Percentiles rank a stretch among this genome's conserved stretches.
Conservation (phyloP, 768 basidiomycete species). For the Phaffia tasmanica region DNA sequence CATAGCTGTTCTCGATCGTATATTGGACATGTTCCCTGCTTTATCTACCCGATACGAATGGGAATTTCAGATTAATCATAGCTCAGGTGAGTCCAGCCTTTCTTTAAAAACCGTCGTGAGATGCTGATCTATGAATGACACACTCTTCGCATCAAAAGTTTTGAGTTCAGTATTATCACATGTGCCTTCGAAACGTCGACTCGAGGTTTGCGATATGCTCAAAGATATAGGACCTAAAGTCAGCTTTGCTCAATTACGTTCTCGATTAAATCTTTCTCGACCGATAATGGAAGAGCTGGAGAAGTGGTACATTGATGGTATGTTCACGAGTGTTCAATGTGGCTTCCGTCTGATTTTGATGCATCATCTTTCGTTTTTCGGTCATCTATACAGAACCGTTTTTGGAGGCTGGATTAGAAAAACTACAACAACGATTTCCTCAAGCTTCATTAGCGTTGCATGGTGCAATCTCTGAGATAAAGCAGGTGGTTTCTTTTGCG, state of each 20-base stretch:
- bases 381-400: slow-evolving; percentile 12
- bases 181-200: slow-evolving; percentile 50
- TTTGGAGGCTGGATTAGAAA: slow-evolving; percentile 19
- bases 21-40: slow-evolving; percentile 12
- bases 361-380: background rate
- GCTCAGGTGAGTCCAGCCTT: slow-evolving; percentile 4
- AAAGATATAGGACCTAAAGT: slow-evolving; percentile 28
- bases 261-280: slow-evolving; percentile 45
- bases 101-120: background rate
- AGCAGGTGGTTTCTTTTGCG: slow-evolving; percentile 52
- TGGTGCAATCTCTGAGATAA: slow-evolving; percentile 46
- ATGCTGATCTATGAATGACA: too few relatives aligned
- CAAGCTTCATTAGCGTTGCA: slow-evolving; percentile 21
- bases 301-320: slow-evolving; percentile 40
- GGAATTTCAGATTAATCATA: slow-evolving; percentile 25
- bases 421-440: slow-evolving; percentile 26
- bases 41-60: slow-evolving; percentile 15
- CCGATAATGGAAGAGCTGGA: slow-evolving; percentile 64
- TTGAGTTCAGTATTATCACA: slow-evolving; percentile 53
- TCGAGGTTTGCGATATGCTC: slow-evolving; percentile 54
- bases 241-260: slow-evolving; percentile 18
- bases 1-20: slow-evolving; percentile 36
- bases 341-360: background rate
- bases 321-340: slow-evolving; percentile 38
- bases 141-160: slow-evolving; percentile 35